Percentiles rank a stretch among this genome's conserved stretches.
phyloP scores from a whole-genome alignment of 805 yeast species.

The Yamadazyma nakazawae region DNA sequence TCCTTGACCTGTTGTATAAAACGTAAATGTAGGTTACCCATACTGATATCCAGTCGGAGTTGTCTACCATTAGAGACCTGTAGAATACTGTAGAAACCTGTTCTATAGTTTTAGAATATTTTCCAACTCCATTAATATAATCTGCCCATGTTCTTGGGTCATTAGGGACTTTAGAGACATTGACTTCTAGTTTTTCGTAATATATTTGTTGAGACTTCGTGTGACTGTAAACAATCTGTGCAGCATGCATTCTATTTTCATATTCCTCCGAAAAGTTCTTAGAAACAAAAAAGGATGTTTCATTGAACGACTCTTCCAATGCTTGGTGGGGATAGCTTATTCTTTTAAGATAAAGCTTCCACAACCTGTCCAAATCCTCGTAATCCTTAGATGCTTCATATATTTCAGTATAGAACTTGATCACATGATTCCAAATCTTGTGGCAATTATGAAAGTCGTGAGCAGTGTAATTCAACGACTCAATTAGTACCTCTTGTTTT shows the following conservation, averaged over 20 bases:
- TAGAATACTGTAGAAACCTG: constrained; percentile 24
- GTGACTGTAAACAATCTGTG: constrained; percentile 26
- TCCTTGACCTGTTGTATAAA: constrained; percentile 18
- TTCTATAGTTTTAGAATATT: constrained; percentile 15
- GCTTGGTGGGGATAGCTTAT: constrained; percentile 39
- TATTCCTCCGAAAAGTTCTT: constrained; percentile 24
- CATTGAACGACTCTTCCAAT: constrained; percentile 38
- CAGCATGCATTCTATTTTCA: constrained; percentile 32
- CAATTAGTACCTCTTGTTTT: constrained; percentile 13
- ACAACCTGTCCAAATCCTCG: constrained; percentile 17
- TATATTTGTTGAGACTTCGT: constrained; percentile 27
- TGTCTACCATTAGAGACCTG: constrained; percentile 21
- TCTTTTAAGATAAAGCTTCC: constrained; percentile 26
- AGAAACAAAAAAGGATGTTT: constrained; percentile 41
- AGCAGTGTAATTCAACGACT: constrained; percentile 21
- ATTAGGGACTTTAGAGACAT: constrained; percentile 16
- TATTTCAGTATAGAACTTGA: constrained; percentile 6
- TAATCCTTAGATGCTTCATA: constrained; percentile 7
- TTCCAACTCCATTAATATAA: constrained; percentile 28
- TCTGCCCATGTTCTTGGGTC: constrained; percentile 25
- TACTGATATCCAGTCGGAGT: constrained; percentile 17
- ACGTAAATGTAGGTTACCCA: constrained; percentile 30
- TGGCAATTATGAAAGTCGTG: constrained; percentile 20
- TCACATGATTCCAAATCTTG: constrained; percentile 10
- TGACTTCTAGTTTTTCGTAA: constrained; percentile 36